Conservation (phyloP, 1,284 basidiomycete species). For the Ceratobasidium sp. region DNA sequence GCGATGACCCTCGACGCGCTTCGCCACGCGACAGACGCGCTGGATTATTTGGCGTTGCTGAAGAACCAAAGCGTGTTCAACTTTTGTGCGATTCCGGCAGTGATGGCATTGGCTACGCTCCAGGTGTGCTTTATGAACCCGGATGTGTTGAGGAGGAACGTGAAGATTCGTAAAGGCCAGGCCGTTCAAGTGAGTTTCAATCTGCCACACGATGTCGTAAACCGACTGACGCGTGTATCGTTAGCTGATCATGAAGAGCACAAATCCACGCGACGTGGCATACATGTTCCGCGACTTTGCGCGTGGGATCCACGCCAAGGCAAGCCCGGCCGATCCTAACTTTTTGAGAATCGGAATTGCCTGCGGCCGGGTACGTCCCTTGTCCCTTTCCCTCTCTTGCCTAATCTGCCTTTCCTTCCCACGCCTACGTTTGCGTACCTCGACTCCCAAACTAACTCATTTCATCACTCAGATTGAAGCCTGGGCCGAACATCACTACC, state of each 20-base stretch:
- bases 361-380: slow-evolving; percentile 68
- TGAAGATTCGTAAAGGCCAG: slow-evolving; percentile 94
- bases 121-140: slow-evolving; percentile 93
- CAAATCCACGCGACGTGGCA: slow-evolving; percentile 91
- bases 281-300: slow-evolving; percentile 86
- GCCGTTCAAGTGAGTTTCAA: slow-evolving; percentile 71
- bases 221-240: neutral
- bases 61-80: slow-evolving; percentile 94
- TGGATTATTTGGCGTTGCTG: slow-evolving; percentile 90
- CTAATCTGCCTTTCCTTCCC: neutral
- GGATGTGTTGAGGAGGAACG: slow-evolving; percentile 85
- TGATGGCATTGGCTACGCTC: slow-evolving; percentile 96
- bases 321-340: slow-evolving; percentile 83
- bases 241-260: slow-evolving; percentile 87
- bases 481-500: slow-evolving; percentile 90
- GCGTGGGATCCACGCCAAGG: slow-evolving; percentile 81
- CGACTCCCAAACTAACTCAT: too few species aligned
- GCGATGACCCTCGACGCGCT: slow-evolving; percentile 92
- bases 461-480: slow-evolving; percentile 72
- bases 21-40: slow-evolving; percentile 79
- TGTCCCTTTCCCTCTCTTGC: neutral
- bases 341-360: slow-evolving; percentile 81
- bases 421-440: slow-evolving; percentile 16
- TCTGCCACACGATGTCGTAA: slow-evolving; percentile 2
- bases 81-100: slow-evolving; percentile 94